These are phyloP conservation scores for Fusarium sp. DNA, from an alignment of 2,329 filamentous ascomycete genomes.

Conservation along the genomic window DNA sequence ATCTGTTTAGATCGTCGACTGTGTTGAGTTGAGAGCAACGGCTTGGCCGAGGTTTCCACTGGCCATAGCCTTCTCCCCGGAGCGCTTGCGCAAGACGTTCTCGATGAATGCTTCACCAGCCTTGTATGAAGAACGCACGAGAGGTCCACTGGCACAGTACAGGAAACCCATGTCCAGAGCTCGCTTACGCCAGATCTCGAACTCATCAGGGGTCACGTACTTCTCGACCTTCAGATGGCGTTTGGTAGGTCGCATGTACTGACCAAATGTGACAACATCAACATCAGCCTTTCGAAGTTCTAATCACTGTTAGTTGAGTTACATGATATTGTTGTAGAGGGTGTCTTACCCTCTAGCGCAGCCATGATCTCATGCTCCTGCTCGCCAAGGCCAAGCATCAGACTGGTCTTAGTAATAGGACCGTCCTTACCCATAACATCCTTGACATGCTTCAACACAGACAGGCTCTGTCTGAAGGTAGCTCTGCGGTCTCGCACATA, in stretches of 20 bases:
- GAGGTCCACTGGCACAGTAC: slow-evolving; percentile 91
- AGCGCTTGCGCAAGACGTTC: slow-evolving; percentile 91
- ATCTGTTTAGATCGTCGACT: slow-evolving; percentile 31
- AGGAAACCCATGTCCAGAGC: slow-evolving; percentile 95
- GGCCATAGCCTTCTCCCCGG: slow-evolving; percentile 52
- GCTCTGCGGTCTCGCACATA: slow-evolving; percentile 89
- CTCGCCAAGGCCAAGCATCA: slow-evolving; percentile 96
- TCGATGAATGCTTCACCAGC: slow-evolving; percentile 98
- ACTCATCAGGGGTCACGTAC: slow-evolving; percentile 90
- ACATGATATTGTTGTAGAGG: not conserved
- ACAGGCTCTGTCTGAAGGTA: slow-evolving; percentile 84
- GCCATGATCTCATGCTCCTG: slow-evolving; percentile 85
- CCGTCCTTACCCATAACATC: slow-evolving; percentile 69
- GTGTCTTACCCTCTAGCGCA: slow-evolving; percentile 69
- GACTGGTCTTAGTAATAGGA: slow-evolving; percentile 97
- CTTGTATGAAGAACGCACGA: slow-evolving; percentile 96
- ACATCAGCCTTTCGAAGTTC: slow-evolving; percentile 83
- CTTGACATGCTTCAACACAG: slow-evolving; percentile 84
- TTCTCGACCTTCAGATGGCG: slow-evolving; percentile 96
- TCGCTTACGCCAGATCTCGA: slow-evolving; percentile 89
- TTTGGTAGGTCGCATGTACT: slow-evolving; percentile 99
- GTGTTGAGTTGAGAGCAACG: slow-evolving; percentile 48
- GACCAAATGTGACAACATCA: slow-evolving; percentile 98
- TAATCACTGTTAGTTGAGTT: slow-evolving; percentile 40
- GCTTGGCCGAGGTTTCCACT: slow-evolving; percentile 50